Evolutionary conservation across 768 basidiomycete species (phyloP), one percentile per base, ranked within the genome.

Genomic region (Lentinula raphanica): DNA sequence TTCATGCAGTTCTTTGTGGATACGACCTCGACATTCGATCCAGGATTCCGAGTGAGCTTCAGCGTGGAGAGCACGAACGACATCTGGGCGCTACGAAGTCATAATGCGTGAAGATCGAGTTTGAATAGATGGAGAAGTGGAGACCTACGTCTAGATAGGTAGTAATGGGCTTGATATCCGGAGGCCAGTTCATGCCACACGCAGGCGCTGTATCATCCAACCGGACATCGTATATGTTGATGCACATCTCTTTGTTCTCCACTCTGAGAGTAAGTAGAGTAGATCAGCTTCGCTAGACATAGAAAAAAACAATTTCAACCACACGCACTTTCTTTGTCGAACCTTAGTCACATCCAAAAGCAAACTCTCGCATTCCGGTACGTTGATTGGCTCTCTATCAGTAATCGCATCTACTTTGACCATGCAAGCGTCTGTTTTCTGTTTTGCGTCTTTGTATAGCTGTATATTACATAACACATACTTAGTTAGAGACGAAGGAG

Each of bases 181-280:
- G 86, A 6, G 95, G 96, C 96, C 95, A 99, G 72, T 94, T 96
- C 93, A 96, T 91, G 2, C 96, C 97, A 70, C 97, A 99, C 0
- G 84, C 88, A 17, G 97, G 97, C 35, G 69, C 74, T 12, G 80
- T 80, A 68, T 99, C 97, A 56, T 90, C 86, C n/a, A 89, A 74
- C 25, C 97, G 89, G 13, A 98, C 83, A 67, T 99, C 97, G 64
- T 99, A 99, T 38, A 98, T 84, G 68, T 99, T 99, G 60, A 95
- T 75, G 68, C 97, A 99, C 73, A 85, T 86, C 27, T 79, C 72
- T 61, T 78, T 74, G 11, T 85, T 90, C 53, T 92, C 78, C 40
- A 86, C 76, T 36, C 91, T 94, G 63, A 12, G 63, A 12, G 31
- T 13, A 1, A 57, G 38, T 56, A 12, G 35, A 3, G 5, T 35